Evolutionary conservation across 2,329 filamentous ascomycete species (phyloP).

Genomic region (Scedosporium minutisporum): DNA sequence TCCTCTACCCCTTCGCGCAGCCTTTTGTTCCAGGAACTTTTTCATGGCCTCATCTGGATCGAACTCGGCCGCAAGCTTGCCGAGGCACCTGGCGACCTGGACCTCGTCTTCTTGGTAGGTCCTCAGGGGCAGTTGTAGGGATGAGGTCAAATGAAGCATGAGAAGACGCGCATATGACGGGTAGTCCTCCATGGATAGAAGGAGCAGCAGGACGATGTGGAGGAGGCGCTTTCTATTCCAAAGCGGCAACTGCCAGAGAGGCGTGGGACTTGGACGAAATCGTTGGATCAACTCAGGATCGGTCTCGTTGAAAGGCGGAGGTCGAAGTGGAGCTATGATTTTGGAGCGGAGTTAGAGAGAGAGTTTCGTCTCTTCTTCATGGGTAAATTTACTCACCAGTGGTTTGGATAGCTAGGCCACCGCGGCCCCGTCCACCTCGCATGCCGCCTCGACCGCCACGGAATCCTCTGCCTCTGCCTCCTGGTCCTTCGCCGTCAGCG

Average conservation of each 20-base stretch:
- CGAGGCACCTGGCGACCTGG: slow-evolving; percentile 63
- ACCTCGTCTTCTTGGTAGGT: slow-evolving; percentile 62
- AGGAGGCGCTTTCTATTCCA: slow-evolving; percentile 59
- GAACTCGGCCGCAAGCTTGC: slow-evolving; percentile 56
- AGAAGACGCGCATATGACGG: slow-evolving; percentile 63
- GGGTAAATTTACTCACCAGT: slow-evolving; percentile 5
- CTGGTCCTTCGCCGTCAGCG: not conserved
- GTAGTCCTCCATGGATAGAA: slow-evolving; percentile 72
- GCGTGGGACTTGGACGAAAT: slow-evolving; percentile 51
- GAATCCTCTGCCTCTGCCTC: not conserved
- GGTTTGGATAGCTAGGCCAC: slow-evolving; percentile 14
- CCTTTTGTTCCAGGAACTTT: slow-evolving; percentile 12
- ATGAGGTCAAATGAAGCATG: slow-evolving; percentile 60
- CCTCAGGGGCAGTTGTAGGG: slow-evolving; percentile 56
- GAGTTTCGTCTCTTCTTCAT: not conserved
- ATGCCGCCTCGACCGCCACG: slow-evolving; percentile 24
- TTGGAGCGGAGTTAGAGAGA: not conserved
- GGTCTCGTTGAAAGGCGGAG: slow-evolving; percentile 25
- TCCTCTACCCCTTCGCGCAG: not conserved
- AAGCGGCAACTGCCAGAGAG: slow-evolving; percentile 47
- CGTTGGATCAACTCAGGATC: slow-evolving; percentile 38
- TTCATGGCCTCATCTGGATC: slow-evolving; percentile 14
- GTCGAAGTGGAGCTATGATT: slow-evolving; percentile 26
- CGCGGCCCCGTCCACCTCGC: slow-evolving; percentile 13
- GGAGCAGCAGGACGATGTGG: slow-evolving; percentile 60